A percentile compares a stretch with the other conserved stretches of the same genome.
Conservation (phyloP, 805 yeast species). For the Yamadazyma insecticola region DNA sequence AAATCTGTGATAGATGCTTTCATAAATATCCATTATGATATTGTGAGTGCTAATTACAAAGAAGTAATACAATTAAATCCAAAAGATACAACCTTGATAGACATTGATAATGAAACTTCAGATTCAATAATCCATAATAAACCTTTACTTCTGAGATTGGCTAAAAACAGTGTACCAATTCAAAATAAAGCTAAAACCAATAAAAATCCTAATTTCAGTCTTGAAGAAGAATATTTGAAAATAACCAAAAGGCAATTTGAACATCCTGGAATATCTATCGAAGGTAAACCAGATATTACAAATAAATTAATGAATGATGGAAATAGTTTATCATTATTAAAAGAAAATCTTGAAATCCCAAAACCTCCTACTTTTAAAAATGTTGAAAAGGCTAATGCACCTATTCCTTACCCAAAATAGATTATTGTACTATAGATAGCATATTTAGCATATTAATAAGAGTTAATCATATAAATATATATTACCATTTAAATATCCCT, state of each 20-base stretch:
- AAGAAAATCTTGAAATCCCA: conserved; percentile 18
- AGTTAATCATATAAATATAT: no score
- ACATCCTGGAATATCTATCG: conserved; percentile 31
- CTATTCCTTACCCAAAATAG: conserved; percentile 21
- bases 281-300: conserved; percentile 31
- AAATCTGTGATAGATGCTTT: conserved; percentile 39
- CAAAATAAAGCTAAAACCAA: not conserved
- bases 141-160: conserved; percentile 19
- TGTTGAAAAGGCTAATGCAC: conserved; percentile 53
- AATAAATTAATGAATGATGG: conserved; percentile 18
- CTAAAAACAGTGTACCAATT: no score
- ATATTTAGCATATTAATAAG: no score
- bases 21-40: conserved; percentile 15
- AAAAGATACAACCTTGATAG: conserved; percentile 12
- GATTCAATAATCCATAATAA: conserved; percentile 23
- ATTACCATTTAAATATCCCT: no score
- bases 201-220: not conserved
- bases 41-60: conserved; percentile 13
- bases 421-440: no score
- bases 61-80: conserved; percentile 4
- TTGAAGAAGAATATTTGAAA: conserved; percentile 1
- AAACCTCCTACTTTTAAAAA: conserved; percentile 56
- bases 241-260: conserved; percentile 6
- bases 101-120: conserved; percentile 18
- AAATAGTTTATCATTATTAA: conserved; percentile 18